These are phyloP conservation scores for Misopates orontium DNA, from an alignment of 257 asterid genomes.

Conservation along the genomic window DNA sequence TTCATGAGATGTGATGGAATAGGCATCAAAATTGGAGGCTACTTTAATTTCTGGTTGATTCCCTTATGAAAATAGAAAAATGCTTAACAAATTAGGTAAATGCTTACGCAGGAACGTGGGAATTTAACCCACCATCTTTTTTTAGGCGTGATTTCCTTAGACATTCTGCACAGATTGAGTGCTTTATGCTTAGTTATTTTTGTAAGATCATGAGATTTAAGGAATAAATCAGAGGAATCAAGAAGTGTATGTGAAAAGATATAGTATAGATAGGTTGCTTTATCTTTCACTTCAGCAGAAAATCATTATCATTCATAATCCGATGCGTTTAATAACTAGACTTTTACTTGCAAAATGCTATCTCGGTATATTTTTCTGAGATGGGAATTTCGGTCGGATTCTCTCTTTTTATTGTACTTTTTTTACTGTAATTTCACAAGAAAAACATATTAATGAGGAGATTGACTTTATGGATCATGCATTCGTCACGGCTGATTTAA, in stretches of 20 bases:
- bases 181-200: not conserved
- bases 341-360: too few species aligned
- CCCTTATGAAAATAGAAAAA: conserved; percentile 24
- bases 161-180: conserved; percentile 29
- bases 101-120: conserved; percentile 23
- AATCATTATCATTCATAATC: conserved; percentile 12
- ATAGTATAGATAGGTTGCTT: conserved; percentile 15
- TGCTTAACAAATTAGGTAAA: conserved; percentile 19
- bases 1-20: conserved; percentile 17
- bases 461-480: too few species aligned
- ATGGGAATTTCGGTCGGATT: conserved; percentile 21
- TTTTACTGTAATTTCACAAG: too few species aligned
- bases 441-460: too few species aligned
- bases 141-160: conserved; percentile 1
- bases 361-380: conserved; percentile 27
- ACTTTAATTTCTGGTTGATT: conserved; percentile 30
- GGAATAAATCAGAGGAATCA: conserved; percentile 12
- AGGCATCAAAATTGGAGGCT: conserved; percentile 16
- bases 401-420: conserved; percentile 12
- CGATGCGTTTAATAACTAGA: not conserved
- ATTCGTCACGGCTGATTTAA: too few species aligned
- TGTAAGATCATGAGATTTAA: not conserved
- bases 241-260: conserved; percentile 31
- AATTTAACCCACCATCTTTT: conserved; percentile 26
- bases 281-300: conserved; percentile 4